These are phyloP conservation scores for Begonia loranthoides DNA, from an alignment of 306 rosid species.

Conservation along the genomic window DNA sequence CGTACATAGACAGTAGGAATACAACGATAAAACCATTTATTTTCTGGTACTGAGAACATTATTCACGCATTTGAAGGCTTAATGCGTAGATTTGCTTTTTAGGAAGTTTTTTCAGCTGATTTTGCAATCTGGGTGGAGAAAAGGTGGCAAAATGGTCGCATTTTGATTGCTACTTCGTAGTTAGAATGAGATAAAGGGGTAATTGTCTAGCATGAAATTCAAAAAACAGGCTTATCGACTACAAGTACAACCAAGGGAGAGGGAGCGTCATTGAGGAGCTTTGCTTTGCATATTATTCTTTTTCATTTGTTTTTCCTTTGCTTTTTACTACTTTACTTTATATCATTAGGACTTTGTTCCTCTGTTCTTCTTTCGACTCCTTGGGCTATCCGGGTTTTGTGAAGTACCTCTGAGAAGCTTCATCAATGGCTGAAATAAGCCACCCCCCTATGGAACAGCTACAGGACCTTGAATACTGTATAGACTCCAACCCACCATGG, in stretches of 20 bases:
- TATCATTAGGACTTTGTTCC: constrained; percentile 35
- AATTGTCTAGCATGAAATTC: constrained; percentile 3
- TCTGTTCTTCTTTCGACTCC: constrained; percentile 13
- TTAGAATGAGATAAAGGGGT: constrained; percentile 10
- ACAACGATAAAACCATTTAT: too few relatives aligned
- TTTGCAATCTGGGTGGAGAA: too few relatives aligned
- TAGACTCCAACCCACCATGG: constrained; percentile 99
- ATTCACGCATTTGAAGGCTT: too few relatives aligned
- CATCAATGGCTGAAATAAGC: constrained; percentile 83
- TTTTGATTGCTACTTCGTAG: constrained; percentile 12
- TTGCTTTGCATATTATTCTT: constrained; percentile 33
- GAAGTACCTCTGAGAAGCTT: constrained; percentile 19
- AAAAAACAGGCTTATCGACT: constrained; percentile 13
- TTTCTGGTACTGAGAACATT: too few relatives aligned
- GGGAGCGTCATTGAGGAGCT: constrained; percentile 16
- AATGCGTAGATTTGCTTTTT: too few relatives aligned
- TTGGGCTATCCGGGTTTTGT: constrained; percentile 17
- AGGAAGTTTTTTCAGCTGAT: too few relatives aligned
- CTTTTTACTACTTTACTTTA: constrained; percentile 40
- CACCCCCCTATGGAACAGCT: constrained; percentile 98
- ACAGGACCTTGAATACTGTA: constrained; percentile 95
- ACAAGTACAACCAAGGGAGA: constrained; percentile 16
- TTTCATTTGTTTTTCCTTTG: constrained; percentile 3
- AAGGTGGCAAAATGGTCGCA: background rate
- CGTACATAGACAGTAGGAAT: too few relatives aligned